These are phyloP conservation scores for Effrenium voratum DNA, from an alignment of 73 alveolate genomes.

Conservation along the genomic window DNA sequence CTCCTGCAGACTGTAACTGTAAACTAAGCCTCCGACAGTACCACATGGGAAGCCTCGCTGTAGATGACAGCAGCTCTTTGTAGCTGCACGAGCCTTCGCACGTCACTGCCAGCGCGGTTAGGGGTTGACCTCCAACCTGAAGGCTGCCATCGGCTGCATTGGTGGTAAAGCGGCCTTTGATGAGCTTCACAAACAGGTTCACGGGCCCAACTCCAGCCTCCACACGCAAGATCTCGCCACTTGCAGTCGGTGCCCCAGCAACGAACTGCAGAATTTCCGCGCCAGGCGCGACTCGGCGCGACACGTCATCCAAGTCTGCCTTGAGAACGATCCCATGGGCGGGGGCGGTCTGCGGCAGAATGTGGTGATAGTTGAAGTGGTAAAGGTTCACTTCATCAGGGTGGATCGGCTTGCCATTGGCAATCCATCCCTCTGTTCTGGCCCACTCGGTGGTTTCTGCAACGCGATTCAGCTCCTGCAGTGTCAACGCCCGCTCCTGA, in stretches of 20 bases:
- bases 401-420: background rate
- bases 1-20: background rate
- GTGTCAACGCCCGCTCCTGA: conserved; percentile 71
- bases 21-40: conserved; percentile 24
- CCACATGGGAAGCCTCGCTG: conserved; percentile 50
- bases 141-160: background rate
- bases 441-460: background rate
- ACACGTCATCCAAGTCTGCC: too few relatives aligned
- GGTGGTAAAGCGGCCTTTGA: conserved; percentile 50
- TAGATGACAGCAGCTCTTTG: conserved; percentile 60
- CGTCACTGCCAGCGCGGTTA: background rate
- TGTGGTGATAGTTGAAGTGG: conserved; percentile 36
- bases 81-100: background rate
- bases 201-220: background rate
- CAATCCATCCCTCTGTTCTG: conserved; percentile 7
- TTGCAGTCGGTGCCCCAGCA: too few relatives aligned
- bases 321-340: background rate
- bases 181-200: background rate
- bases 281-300: too few relatives aligned
- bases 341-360: conserved; percentile 47
- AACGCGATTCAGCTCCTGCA: conserved; percentile 49
- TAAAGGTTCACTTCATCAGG: background rate
- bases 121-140: background rate
- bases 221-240: background rate
- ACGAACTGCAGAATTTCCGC: too few relatives aligned